These are phyloP conservation scores for Prunella vulgaris DNA, from an alignment of 257 asterid genomes.

Conservation along the genomic window DNA sequence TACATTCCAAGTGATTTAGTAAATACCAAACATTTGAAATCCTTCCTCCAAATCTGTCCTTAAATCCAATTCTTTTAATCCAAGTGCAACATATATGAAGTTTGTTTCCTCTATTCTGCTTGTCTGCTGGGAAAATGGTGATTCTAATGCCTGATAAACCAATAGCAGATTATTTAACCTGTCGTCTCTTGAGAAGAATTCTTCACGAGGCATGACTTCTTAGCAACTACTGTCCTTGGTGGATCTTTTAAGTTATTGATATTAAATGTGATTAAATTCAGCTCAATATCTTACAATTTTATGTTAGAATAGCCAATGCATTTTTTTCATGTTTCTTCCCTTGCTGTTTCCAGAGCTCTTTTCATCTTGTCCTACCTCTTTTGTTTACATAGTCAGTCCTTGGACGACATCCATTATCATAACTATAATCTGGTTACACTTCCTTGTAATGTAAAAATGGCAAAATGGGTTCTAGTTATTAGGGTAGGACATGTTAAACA, in stretches of 20 bases:
- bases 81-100: background rate
- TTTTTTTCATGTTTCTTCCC: background rate
- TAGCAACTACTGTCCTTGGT: background rate
- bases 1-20: background rate
- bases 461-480: conserved; percentile 3
- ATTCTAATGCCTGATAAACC: background rate
- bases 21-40: background rate
- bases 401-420: background rate
- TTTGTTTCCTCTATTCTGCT: conserved; percentile 7
- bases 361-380: conserved; percentile 3
- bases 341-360: background rate
- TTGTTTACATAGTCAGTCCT: background rate
- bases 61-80: background rate
- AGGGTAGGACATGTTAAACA: background rate
- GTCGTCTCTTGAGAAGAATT: background rate
- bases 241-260: background rate
- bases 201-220: background rate
- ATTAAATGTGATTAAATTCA: background rate
- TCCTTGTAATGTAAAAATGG: background rate
- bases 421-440: background rate
- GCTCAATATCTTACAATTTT: background rate
- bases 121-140: too few relatives aligned
- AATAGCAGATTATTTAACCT: background rate
- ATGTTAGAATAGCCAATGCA: background rate
- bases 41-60: conserved; percentile 3